Evolutionary conservation across 1,284 basidiomycete genomes (phyloP).

Genomic region (Cryptococcus hybrid): DNA sequence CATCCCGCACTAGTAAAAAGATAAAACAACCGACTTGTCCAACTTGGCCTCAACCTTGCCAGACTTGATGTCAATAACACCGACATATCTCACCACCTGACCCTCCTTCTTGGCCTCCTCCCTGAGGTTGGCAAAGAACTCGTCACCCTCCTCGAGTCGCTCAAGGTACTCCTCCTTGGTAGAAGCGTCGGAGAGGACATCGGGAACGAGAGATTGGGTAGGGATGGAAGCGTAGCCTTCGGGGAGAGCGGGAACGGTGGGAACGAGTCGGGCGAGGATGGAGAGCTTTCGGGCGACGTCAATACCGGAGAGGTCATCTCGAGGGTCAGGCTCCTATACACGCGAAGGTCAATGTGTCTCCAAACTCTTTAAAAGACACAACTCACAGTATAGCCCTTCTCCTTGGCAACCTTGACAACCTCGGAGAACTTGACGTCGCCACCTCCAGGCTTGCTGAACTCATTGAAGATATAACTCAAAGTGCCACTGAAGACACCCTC

Average conservation of each 20-base stretch:
- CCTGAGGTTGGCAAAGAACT: slow-evolving; percentile 71
- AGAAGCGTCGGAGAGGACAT: slow-evolving; percentile 63
- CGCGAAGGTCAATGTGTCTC: neutral
- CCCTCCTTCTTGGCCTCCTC: slow-evolving; percentile 72
- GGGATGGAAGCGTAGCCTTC: slow-evolving; percentile 75
- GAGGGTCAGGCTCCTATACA: slow-evolving; percentile 88
- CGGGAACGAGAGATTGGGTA: slow-evolving; percentile 83
- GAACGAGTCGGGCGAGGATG: slow-evolving; percentile 81
- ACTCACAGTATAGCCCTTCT: slow-evolving; percentile 88
- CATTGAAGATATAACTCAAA: slow-evolving; percentile 99
- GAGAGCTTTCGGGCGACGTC: slow-evolving; percentile 97
- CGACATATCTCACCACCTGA: slow-evolving; percentile 88
- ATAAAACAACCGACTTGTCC: slow-evolving; percentile 61
- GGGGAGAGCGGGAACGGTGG: slow-evolving; percentile 53
- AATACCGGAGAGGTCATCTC: slow-evolving; percentile 91
- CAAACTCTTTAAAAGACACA: neutral
- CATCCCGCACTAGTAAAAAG: neutral
- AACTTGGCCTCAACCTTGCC: slow-evolving; percentile 80
- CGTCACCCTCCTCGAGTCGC: slow-evolving; percentile 80
- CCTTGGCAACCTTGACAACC: slow-evolving; percentile 82
- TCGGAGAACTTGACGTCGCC: slow-evolving; percentile 68
- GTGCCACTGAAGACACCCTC: slow-evolving; percentile 76
- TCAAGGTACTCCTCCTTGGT: slow-evolving; percentile 79
- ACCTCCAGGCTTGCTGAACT: slow-evolving; percentile 64
- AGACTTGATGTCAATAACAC: slow-evolving; percentile 79